These are phyloP conservation scores for Trypanosomatidae sp. DNA, from an alignment of 208 protist genomes.

Conservation along the genomic window DNA sequence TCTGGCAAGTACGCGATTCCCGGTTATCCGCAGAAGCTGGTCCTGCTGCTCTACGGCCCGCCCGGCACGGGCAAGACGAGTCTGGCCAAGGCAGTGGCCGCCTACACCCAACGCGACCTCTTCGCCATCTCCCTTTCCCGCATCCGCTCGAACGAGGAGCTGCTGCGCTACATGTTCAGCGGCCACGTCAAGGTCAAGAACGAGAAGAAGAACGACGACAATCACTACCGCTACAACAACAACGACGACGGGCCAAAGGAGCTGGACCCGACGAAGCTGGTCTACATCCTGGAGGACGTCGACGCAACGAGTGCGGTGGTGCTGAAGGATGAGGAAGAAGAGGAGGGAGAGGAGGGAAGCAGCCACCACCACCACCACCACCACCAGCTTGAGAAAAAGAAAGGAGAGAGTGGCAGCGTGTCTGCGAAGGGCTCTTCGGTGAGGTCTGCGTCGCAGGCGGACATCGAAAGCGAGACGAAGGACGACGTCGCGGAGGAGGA, in stretches of 20 bases:
- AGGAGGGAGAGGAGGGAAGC: no score
- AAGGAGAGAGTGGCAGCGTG: no score
- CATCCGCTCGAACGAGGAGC: slow-evolving; percentile 80
- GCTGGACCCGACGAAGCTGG: slow-evolving; percentile 59
- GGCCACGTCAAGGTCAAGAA: slow-evolving; percentile 43
- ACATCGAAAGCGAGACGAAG: no score
- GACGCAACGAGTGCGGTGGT: slow-evolving; percentile 74
- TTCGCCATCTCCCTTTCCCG: slow-evolving; percentile 81
- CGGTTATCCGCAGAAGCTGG: slow-evolving; percentile 86
- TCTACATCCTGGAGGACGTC: slow-evolving; percentile 89
- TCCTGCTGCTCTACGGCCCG: slow-evolving; percentile 92
- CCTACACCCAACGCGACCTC: slow-evolving; percentile 79
- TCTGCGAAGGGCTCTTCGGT: no score
- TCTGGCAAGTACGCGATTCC: slow-evolving; percentile 88
- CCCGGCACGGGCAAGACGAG: slow-evolving; percentile 96
- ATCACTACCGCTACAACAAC: background rate
- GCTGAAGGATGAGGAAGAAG: slow-evolving; percentile 32
- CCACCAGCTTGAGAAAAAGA: no score
- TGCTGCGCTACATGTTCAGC: slow-evolving; percentile 89
- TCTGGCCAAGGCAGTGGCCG: slow-evolving; percentile 88
- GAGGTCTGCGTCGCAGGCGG: no score
- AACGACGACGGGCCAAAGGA: slow-evolving; percentile 6
- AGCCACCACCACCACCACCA: no score
- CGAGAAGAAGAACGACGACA: slow-evolving; percentile 17
- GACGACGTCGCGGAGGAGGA: no score